Evolutionary conservation across 768 basidiomycete genomes (phyloP).

Genomic region (Tulasnella sp.): DNA sequence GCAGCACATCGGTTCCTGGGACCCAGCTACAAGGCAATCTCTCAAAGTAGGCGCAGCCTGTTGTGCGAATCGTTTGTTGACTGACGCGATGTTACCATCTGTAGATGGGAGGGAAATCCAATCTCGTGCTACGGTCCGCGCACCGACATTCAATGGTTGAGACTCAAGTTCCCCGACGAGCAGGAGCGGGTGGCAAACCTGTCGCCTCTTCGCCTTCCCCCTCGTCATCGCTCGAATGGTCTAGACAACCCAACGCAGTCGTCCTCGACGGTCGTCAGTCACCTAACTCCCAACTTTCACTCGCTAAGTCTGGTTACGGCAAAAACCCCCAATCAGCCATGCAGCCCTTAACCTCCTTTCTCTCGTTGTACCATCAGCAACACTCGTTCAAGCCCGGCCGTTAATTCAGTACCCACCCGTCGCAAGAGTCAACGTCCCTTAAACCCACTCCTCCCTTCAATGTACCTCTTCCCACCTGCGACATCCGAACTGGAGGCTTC

Average conservation of each 20-base stretch:
- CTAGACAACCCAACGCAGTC: background rate
- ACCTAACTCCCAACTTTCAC: background rate
- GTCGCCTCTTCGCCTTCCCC: background rate
- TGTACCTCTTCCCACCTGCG: background rate
- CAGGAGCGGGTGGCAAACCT: background rate
- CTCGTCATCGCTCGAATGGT: background rate
- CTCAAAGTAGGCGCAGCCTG: background rate
- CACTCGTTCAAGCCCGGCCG: background rate
- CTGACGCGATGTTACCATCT: background rate
- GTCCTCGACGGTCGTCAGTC: background rate
- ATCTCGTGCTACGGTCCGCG: background rate
- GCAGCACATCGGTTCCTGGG: background rate
- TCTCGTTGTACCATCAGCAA: background rate
- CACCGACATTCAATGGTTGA: background rate
- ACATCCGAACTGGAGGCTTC: background rate
- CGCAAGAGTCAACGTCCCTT: constrained; percentile 17
- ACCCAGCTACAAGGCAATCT: background rate
- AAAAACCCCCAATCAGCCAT: background rate
- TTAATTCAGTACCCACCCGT: constrained; percentile 10
- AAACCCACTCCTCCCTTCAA: constrained; percentile 20
- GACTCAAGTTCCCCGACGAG: background rate
- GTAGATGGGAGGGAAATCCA: background rate
- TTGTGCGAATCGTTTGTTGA: background rate
- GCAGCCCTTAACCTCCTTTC: background rate
- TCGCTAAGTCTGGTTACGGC: constrained; percentile 5